Percentiles rank a stretch among this genome's conserved stretches.
These are phyloP conservation scores for Penicillium malachiteum DNA, from an alignment of 495 filamentous ascomycete genomes.

Conservation along the genomic window DNA sequence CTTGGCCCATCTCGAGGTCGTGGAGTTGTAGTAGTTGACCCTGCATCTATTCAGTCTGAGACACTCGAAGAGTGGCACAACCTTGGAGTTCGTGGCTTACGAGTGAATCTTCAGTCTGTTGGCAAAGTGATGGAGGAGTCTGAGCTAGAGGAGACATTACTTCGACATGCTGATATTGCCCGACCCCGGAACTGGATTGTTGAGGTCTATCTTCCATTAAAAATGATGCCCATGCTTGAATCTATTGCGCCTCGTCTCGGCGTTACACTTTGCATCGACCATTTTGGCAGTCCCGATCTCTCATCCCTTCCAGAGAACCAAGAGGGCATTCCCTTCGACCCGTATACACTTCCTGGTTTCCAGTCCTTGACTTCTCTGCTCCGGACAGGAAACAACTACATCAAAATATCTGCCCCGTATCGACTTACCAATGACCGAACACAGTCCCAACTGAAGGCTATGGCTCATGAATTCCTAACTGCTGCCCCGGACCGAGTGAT, in stretches of 20 bases:
- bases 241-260: conserved; percentile 40
- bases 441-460: conserved; percentile 37
- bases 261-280: conserved; percentile 50
- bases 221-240: conserved; percentile 42
- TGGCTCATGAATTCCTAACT: conserved; percentile 38
- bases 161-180: conserved; percentile 44
- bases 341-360: conserved; percentile 45
- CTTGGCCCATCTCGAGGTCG: conserved; percentile 45
- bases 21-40: conserved; percentile 51
- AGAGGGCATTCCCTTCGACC: conserved; percentile 23
- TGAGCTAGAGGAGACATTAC: conserved; percentile 35
- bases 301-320: conserved; percentile 10
- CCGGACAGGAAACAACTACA: conserved; percentile 37
- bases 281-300: conserved; percentile 47
- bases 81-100: conserved; percentile 50
- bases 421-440: conserved; percentile 39
- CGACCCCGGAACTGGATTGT: conserved; percentile 47
- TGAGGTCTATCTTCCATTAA: conserved; percentile 47
- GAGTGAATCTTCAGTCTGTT: conserved; percentile 50
- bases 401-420: conserved; percentile 53
- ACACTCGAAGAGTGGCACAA: conserved; percentile 47
- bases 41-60: conserved; percentile 26
- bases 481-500: conserved; percentile 39
- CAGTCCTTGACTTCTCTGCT: conserved; percentile 41
- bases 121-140: conserved; percentile 33